Conservation (phyloP, 2,329 filamentous ascomycete species). For the Neonectria coccinea region DNA sequence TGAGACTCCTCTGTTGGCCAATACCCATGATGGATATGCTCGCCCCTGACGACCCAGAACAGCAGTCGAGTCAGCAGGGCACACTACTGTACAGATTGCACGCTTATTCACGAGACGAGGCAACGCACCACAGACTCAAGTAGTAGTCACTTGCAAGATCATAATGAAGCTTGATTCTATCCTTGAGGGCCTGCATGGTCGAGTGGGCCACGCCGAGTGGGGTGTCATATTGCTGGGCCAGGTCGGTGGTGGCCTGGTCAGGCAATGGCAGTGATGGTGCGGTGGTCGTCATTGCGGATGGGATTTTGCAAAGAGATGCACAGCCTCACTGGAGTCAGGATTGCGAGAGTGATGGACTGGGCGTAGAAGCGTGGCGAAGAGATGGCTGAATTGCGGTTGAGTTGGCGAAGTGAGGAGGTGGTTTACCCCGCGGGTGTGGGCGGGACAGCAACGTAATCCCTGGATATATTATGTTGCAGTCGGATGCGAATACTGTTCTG, state of each 20-base stretch:
- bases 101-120: neutral
- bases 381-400: conserved; percentile 7
- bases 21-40: conserved; percentile 74
- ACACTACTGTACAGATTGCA: neutral
- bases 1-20: conserved; percentile 61
- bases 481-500: too few relatives aligned
- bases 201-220: conserved; percentile 58
- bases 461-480: neutral
- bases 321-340: neutral
- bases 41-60: conserved; percentile 58
- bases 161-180: conserved; percentile 70
- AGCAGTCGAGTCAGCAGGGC: conserved; percentile 15
- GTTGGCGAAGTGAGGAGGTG: neutral
- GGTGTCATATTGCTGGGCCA: conserved; percentile 60
- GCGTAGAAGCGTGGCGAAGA: neutral
- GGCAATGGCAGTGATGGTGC: conserved; percentile 13
- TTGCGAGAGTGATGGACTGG: neutral
- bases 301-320: neutral
- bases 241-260: conserved; percentile 50
- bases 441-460: neutral
- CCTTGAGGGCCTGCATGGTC: conserved; percentile 64
- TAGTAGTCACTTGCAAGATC: conserved; percentile 73
- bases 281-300: conserved; percentile 27
- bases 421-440: conserved; percentile 14
- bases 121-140: conserved; percentile 66